Evolutionary conservation across 2,329 filamentous ascomycete genomes (phyloP).

Genomic region (Coniochaeta sp.): DNA sequence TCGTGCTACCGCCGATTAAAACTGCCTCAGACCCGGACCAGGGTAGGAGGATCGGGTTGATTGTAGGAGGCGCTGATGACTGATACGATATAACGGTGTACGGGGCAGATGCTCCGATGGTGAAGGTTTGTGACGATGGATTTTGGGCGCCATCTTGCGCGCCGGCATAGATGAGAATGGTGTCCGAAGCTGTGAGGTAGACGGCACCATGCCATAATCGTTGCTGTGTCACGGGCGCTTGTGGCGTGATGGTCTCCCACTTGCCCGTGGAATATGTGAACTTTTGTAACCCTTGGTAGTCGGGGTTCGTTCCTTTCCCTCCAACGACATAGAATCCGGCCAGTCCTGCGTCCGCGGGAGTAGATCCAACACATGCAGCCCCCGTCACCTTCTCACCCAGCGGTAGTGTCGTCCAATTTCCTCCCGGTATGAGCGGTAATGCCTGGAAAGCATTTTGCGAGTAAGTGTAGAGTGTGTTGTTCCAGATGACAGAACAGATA

Average conservation of each 20-base stretch:
- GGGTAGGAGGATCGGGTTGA: constrained; percentile 63
- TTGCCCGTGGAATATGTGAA: constrained; percentile 45
- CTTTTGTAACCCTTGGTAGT: constrained; percentile 70
- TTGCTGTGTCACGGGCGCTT: constrained; percentile 52
- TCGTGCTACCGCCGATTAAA: constrained; percentile 64
- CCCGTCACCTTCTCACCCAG: constrained; percentile 65
- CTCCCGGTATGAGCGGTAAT: constrained; percentile 59
- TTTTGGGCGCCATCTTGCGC: constrained; percentile 49
- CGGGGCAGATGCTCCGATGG: constrained; percentile 59
- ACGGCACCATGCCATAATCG: constrained; percentile 67
- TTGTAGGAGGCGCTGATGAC: constrained; percentile 52
- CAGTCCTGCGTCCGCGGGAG: constrained; percentile 46
- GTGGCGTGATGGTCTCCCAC: constrained; percentile 40
- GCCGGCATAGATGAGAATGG: constrained; percentile 77
- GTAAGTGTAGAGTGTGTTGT: constrained; percentile 80
- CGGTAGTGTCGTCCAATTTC: constrained; percentile 60
- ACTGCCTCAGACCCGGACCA: constrained; percentile 67
- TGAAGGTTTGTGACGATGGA: constrained; percentile 67
- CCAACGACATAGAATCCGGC: constrained; percentile 76
- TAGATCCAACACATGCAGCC: constrained; percentile 68
- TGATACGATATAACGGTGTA: constrained; percentile 53
- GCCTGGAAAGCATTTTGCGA: constrained; percentile 69
- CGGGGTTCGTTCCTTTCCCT: constrained; percentile 47
- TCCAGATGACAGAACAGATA: constrained; percentile 74
- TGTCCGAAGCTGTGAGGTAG: constrained; percentile 62